Base-by-base conservation (phyloP, 2,329 filamentous ascomycete species). In the Ascomycota sp. region DNA sequence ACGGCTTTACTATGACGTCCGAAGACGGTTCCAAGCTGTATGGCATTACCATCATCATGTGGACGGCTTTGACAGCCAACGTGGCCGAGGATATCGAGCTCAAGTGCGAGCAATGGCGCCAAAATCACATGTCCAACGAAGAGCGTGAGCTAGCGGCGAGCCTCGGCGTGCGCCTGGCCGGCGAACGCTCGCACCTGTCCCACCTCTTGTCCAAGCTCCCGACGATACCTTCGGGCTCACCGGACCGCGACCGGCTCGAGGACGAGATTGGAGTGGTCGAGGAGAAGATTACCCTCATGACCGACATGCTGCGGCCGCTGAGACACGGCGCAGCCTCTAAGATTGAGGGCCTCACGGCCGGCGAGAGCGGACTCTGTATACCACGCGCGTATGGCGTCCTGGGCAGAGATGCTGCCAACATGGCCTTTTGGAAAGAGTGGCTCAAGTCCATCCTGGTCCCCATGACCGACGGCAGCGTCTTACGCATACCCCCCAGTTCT, bases 371-470 rank as follows among this genome's bases (percentile, higher is more conserved):
- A 2, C 73, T 95, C 35, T 98, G 89, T 89, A 83, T 82, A 30
- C 89, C 89, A 12, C 69, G 89, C 38, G 83, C 86, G 1, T 98
- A 92, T 46, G 89, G 89, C 34, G 75, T 98, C 36, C 62, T 98
- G 36, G 89, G 89, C 22, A 69, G 80, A 36, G 89, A 98, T 47
- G 63, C 65, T 9, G 75, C 72, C 35, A 68, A 91, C 54, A 83
- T 85, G 38, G 70, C 73, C 21, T 95, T 98, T 55, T 98, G 86
- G 85, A 95, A 95, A 52, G 89, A 98, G 50, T 98, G 89, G 89
- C 65, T 98, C 28, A 77, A 82, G 51, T 85, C 86, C 6, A 68
- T 95, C 8, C 63, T 89, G n/a, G 81, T 93, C 15, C 89, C 89
- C 20, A 98, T 95, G 89, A 83, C 75, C 1, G 83, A 92, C 46